Evolutionary conservation across 306 rosid species (phyloP).

Genomic region (Medicago ruthenica): DNA sequence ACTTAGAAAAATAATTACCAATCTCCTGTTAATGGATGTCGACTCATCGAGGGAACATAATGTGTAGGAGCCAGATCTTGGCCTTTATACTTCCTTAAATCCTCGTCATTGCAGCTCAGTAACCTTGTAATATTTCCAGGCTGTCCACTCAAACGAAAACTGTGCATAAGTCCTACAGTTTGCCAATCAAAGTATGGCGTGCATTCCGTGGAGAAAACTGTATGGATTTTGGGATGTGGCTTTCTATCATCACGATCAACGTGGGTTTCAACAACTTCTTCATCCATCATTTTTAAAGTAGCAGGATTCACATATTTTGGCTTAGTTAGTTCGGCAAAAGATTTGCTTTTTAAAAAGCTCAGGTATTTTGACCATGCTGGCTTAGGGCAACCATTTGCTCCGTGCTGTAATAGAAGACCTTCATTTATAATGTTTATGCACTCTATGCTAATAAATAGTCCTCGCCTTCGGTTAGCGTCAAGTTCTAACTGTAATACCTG

Average conservation of each 20-base stretch:
- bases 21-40: slow-evolving; percentile 94
- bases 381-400: slow-evolving; percentile 81
- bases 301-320: slow-evolving; percentile 75
- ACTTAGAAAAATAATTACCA: slow-evolving; percentile 63
- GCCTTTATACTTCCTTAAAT: slow-evolving; percentile 75
- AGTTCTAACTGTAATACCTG: slow-evolving; percentile 76
- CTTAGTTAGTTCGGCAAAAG: slow-evolving; percentile 75
- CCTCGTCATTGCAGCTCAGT: slow-evolving; percentile 89
- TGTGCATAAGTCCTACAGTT: slow-evolving; percentile 93
- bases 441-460: slow-evolving; percentile 72
- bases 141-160: slow-evolving; percentile 85
- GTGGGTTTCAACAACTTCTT: slow-evolving; percentile 50
- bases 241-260: slow-evolving; percentile 48
- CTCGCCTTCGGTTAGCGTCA: slow-evolving; percentile 63
- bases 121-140: slow-evolving; percentile 96
- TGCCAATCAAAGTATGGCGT: slow-evolving; percentile 96
- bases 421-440: slow-evolving; percentile 85
- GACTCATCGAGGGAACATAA: slow-evolving; percentile 94
- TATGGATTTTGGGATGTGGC: slow-evolving; percentile 82
- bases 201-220: slow-evolving; percentile 91
- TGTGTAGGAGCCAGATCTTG: slow-evolving; percentile 96
- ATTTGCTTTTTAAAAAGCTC: slow-evolving; percentile 86
- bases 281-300: slow-evolving; percentile 66
- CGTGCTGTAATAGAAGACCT: slow-evolving; percentile 86
- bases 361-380: slow-evolving; percentile 83